Conservation (phyloP, 306 rosid species). For the Sophora flavescens region DNA sequence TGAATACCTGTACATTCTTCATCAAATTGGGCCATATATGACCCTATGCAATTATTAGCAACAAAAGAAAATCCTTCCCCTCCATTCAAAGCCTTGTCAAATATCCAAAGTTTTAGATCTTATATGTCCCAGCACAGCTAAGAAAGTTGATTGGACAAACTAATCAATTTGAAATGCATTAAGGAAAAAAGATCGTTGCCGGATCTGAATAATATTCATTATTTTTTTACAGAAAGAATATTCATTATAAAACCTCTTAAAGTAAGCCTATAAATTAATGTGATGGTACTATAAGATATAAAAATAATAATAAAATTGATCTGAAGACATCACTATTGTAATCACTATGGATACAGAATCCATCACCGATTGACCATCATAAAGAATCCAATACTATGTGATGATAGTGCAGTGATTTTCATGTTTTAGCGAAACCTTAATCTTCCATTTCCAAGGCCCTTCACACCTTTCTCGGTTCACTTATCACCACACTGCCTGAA, state of each 20-base stretch:
- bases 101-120: no score
- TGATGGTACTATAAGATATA: not conserved
- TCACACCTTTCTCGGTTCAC: not conserved
- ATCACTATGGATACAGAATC: not conserved
- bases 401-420: not conserved
- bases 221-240: no score
- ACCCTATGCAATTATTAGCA: no score
- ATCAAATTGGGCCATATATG: no score
- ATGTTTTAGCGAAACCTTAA: slow-evolving; percentile 20
- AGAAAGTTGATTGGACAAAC: no score
- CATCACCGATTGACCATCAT: not conserved
- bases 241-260: not conserved
- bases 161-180: no score
- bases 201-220: not conserved
- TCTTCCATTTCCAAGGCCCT: not conserved
- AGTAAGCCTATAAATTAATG: not conserved
- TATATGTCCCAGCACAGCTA: no score
- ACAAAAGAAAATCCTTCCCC: no score
- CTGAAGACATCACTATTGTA: not conserved
- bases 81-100: no score
- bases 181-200: not conserved
- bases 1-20: no score
- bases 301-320: not conserved
- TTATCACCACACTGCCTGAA: not conserved
- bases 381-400: no score